Evolutionary conservation across 164 flowering plant species (phyloP).

Genomic region (Houttuynia cordata): DNA sequence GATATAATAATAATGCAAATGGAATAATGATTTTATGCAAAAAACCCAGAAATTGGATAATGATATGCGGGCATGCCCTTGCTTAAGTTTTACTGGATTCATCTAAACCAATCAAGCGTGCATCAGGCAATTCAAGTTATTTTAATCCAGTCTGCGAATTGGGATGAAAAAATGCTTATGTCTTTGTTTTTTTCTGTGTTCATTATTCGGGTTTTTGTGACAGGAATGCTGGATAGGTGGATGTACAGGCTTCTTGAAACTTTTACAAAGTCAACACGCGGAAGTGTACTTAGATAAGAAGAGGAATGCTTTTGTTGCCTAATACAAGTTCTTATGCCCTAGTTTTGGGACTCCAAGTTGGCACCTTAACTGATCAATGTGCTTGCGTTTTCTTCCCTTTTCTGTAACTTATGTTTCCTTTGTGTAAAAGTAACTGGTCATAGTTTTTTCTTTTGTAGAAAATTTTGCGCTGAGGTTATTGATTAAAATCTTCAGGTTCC

Average conservation of each 20-base stretch:
- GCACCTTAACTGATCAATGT: background rate
- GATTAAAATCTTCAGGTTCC: no score
- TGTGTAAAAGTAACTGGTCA: background rate
- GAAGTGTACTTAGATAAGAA: constrained; percentile 17
- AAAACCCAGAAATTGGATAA: background rate
- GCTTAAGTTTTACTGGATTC: no score
- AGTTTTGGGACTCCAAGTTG: background rate
- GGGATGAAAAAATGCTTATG: background rate
- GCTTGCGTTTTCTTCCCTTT: background rate
- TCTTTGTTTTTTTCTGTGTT: no score
- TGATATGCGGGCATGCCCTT: background rate
- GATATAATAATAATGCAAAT: background rate
- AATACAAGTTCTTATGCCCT: background rate
- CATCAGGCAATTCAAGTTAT: no score
- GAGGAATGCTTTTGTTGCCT: background rate
- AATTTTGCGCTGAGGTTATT: no score
- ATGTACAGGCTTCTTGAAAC: constrained; percentile 78
- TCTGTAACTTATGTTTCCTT: background rate
- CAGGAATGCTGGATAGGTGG: constrained; percentile 99
- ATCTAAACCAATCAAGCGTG: no score
- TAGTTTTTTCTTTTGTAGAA: no score
- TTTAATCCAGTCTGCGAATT: background rate
- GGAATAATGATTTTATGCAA: background rate
- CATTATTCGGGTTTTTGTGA: background rate
- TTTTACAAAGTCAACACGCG: constrained; percentile 41